Conservation (phyloP, 352 stramenopile genomes). For the Phytophthora litchii region DNA sequence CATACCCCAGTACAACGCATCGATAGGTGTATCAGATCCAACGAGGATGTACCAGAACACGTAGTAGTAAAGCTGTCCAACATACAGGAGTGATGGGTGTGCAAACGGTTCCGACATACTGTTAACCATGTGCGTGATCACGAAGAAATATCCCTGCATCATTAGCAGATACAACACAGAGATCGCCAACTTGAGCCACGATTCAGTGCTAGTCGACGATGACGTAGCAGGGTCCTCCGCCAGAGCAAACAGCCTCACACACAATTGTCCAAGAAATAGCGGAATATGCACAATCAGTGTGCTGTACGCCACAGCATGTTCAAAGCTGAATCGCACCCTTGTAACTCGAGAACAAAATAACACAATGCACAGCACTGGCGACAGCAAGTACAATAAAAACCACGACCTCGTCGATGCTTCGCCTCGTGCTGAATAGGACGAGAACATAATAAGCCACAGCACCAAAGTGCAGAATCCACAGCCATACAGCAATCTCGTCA, state of each 20-base stretch:
- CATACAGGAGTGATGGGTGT: constrained; percentile 84
- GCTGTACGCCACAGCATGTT: constrained; percentile 79
- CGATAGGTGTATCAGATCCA: constrained; percentile 79
- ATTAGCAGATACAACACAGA: constrained; percentile 78
- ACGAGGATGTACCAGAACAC: constrained; percentile 90
- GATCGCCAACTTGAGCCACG: constrained; percentile 76
- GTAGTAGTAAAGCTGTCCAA: constrained; percentile 89
- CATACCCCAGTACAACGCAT: constrained; percentile 85
- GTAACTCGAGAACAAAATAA: constrained; percentile 55
- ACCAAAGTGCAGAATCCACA: constrained; percentile 42
- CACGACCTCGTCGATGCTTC: constrained; percentile 46
- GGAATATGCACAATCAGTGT: constrained; percentile 78
- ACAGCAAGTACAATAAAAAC: constrained; percentile 70
- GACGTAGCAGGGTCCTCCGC: constrained; percentile 46
- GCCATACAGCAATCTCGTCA: constrained; percentile 48
- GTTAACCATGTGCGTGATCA: constrained; percentile 83
- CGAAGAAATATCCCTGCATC: constrained; percentile 88
- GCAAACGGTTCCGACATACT: constrained; percentile 82
- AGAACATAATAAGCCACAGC: constrained; percentile 78
- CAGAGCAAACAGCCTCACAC: constrained; percentile 74
- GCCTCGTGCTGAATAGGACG: constrained; percentile 50
- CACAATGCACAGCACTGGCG: constrained; percentile 62
- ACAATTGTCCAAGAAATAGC: constrained; percentile 83
- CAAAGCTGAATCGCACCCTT: constrained; percentile 53
- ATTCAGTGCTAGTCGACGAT: constrained; percentile 36